Evolutionary conservation across 208 protist species (phyloP).

Genomic region (Trypanosoma rangeli): DNA sequence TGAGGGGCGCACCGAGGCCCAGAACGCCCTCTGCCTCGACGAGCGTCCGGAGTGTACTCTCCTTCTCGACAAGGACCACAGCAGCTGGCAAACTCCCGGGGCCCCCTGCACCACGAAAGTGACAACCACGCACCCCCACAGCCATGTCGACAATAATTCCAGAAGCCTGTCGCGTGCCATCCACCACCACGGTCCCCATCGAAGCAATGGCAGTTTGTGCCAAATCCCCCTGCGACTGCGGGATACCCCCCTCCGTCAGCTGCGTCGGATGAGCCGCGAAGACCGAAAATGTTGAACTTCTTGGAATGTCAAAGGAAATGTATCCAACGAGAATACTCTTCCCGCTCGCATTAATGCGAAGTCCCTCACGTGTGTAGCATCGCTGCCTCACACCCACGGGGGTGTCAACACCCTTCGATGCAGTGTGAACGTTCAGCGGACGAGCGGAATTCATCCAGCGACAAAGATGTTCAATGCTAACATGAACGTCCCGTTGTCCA

Average conservation of each 20-base stretch:
- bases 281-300: background rate
- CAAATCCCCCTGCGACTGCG: background rate
- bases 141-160: conserved; percentile 24
- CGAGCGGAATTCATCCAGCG: conserved; percentile 21
- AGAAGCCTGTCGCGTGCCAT: conserved; percentile 11
- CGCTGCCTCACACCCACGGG: background rate
- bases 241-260: background rate
- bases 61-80: conserved; percentile 82
- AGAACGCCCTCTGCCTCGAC: conserved; percentile 17
- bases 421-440: background rate
- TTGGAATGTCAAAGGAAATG: conserved; percentile 22
- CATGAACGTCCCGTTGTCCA: conserved; percentile 29
- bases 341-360: conserved; percentile 26
- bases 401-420: background rate
- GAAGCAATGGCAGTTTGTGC: background rate
- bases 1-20: background rate
- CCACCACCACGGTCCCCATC: conserved; percentile 2
- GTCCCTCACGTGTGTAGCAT: conserved; percentile 22
- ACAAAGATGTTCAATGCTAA: conserved; percentile 24
- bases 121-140: conserved; percentile 15
- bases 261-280: background rate
- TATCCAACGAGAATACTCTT: conserved; percentile 27
- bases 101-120: conserved; percentile 14
- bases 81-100: conserved; percentile 5
- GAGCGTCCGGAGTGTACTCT: conserved; percentile 56